phyloP scores from a whole-genome alignment of 2,329 filamentous ascomycete genomes.

The Purpureocillium takamizusanense region DNA sequence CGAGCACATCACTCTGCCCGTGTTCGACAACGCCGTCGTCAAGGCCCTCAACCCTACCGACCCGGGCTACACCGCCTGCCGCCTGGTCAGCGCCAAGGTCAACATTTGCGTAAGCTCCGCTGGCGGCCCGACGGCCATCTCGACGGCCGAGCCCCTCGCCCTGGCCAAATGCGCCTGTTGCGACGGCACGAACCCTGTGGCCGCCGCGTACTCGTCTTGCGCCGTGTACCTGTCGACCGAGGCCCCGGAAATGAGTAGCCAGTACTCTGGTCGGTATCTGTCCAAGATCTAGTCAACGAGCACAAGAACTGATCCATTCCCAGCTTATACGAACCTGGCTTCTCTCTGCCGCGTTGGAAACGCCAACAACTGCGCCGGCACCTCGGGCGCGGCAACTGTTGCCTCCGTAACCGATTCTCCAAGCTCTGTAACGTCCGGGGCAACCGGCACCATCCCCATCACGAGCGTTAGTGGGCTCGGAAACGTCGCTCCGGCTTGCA shows the following conservation, averaged over 20 bases:
- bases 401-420: constrained; percentile 1
- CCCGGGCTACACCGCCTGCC: constrained; percentile 9
- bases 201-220: constrained; percentile 17
- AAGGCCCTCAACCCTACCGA: constrained; percentile 15
- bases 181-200: constrained; percentile 9
- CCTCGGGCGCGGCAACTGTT: constrained; percentile 1
- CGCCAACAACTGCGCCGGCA: no score
- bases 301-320: neutral
- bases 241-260: constrained; percentile 10
- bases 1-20: constrained; percentile 12
- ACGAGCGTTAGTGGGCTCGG: neutral
- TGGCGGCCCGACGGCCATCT: constrained; percentile 14
- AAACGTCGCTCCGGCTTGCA: constrained; percentile 14
- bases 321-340: constrained; percentile 18
- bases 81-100: constrained; percentile 6
- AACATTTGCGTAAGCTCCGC: constrained; percentile 11
- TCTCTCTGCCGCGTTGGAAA: constrained; percentile 9
- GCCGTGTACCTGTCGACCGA: constrained; percentile 17
- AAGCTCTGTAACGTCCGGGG: constrained; percentile 7
- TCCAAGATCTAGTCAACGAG: no score
- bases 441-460: constrained; percentile 1
- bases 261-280: constrained; percentile 15
- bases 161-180: constrained; percentile 21
- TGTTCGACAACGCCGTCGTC: constrained; percentile 11
- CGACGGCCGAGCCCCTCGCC: constrained; percentile 12